Percentiles rank a stretch among this genome's conserved stretches.
phyloP scores from a whole-genome alignment of 331 rosid species.

The Acacia pycnantha region DNA sequence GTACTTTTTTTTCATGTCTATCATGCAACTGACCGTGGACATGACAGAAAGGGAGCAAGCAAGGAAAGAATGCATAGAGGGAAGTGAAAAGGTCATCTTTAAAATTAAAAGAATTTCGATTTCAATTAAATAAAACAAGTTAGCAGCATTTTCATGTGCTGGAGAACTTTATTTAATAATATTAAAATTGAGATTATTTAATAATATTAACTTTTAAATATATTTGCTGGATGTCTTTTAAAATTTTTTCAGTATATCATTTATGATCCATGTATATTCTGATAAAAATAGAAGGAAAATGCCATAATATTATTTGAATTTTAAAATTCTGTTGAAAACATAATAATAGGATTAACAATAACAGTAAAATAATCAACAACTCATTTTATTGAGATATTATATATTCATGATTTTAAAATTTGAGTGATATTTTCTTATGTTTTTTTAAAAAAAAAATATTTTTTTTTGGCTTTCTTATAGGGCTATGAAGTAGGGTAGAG shows the following conservation, averaged over 20 bases:
- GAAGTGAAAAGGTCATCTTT: not conserved
- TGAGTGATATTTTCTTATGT: no score
- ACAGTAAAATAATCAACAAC: no score
- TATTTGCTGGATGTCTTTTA: no score
- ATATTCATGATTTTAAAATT: no score
- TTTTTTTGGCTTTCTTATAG: not conserved
- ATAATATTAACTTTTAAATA: no score
- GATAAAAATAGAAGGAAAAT: not conserved
- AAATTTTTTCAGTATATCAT: no score
- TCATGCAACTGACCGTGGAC: constrained; percentile 15
- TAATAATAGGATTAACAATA: no score
- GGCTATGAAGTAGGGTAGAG: not conserved
- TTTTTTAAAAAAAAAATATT: no score
- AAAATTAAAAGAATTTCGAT: not conserved
- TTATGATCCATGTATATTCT: not conserved
- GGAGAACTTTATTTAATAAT: not conserved
- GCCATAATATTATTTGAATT: no score
- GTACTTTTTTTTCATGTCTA: not conserved
- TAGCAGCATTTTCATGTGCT: not conserved
- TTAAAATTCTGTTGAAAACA: no score
- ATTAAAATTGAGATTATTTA: no score
- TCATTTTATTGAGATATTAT: no score
- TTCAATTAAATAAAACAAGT: not conserved
- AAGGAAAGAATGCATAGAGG: not conserved
- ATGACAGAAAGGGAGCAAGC: constrained; percentile 16